Base-by-base conservation (phyloP, 768 basidiomycete genomes). In the Phylloporus arenicola region DNA sequence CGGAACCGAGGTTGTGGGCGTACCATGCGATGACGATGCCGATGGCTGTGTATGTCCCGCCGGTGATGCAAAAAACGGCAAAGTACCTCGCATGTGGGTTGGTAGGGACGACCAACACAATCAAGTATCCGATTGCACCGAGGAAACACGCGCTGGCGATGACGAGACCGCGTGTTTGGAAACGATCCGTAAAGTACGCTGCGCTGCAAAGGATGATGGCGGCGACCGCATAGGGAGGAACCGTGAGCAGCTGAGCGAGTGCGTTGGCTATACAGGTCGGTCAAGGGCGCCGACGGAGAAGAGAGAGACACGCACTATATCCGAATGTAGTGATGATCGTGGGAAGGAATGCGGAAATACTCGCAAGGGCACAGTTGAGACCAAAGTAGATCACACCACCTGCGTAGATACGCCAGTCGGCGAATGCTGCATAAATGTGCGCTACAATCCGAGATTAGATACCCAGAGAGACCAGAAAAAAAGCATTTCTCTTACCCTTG, bases 341-440 rank as follows among this genome's bases (percentile, higher is more conserved):
- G 3, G 90, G 90, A 47, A 92, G 69, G 70, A 92, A 92, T 0
- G 88, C 87, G 20, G 84, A 83, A 31, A 85, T 85, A 9, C 88
- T 86, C n/a, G 86, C 82, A 14, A 90, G 70, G 19, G 86, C 84
- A 45, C 79, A 80, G 59, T 89, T 89, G 44, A 87, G 68, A 27
- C 85, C 86, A 60, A 90, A 88, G 64, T 88, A 90, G 52, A 89
- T 81, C 25, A 82, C 76, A 0, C 88, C 88, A 0, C 75, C 86
- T 8, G 71, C 59, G 57, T 87, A 57, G 47, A 84, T 79, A 58
- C 83, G 79, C 88, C 87, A 89, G 62, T 90, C 89, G 45, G 69
- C 62, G 58, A 89, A 73, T 3, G 86, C 88, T 43, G 77, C 70
- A 8, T 64, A 56, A 34, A 88, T 73, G 56, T 89, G 86, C 22